Evolutionary conservation across 2,329 filamentous ascomycete genomes (phyloP).

Genomic region (Teratosphaeria nubilosa): DNA sequence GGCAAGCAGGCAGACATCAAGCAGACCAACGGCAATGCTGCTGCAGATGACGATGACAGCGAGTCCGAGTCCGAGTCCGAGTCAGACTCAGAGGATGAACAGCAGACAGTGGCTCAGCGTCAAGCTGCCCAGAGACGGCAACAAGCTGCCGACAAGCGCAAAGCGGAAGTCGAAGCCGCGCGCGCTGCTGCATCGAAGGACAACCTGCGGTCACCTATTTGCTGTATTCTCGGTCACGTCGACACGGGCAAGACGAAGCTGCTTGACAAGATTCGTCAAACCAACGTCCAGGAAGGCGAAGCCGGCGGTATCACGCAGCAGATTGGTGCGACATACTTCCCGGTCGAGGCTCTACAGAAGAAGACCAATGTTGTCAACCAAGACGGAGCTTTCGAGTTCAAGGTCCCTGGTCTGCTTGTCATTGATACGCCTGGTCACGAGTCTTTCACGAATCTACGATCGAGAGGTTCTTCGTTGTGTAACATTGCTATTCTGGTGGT

Average conservation of each 20-base stretch:
- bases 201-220: slow-evolving; percentile 92
- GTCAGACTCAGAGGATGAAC: slow-evolving; percentile 54
- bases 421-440: slow-evolving; percentile 99
- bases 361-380: slow-evolving; percentile 92
- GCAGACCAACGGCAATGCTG: slow-evolving; percentile 26
- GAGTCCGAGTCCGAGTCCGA: slow-evolving; percentile 51
- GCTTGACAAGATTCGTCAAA: slow-evolving; percentile 95
- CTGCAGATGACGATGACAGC: slow-evolving; percentile 24
- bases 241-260: slow-evolving; percentile 99
- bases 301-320: slow-evolving; percentile 99
- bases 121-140: slow-evolving; percentile 71
- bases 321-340: slow-evolving; percentile 99
- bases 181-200: slow-evolving; percentile 85
- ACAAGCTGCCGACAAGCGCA: slow-evolving; percentile 77
- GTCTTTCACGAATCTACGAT: slow-evolving; percentile 97
- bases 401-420: slow-evolving; percentile 88
- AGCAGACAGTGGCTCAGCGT: slow-evolving; percentile 59
- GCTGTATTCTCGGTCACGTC: slow-evolving; percentile 99
- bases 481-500: slow-evolving; percentile 99
- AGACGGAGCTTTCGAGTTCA: slow-evolving; percentile 87
- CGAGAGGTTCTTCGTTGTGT: slow-evolving; percentile 92
- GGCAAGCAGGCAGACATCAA: slow-evolving; percentile 18
- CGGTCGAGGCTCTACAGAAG: slow-evolving; percentile 78
- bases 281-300: slow-evolving; percentile 97
- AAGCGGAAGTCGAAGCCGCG: slow-evolving; percentile 84